phyloP scores from a whole-genome alignment of 78 protist genomes.

The Dictyostelium discoideum region dicty_2.7 NC_007088.5:7338501-7339000 shows the following conservation, averaged over 20 bases:
- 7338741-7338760: conserved; percentile 71
- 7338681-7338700: conserved; percentile 46
- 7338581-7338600: neutral
- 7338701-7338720: conserved; percentile 70
- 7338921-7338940: neutral
- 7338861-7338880: conserved; percentile 15
- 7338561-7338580: neutral
- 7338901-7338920: neutral
- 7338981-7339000: conserved; percentile 67
- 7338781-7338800: neutral
- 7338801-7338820: conserved; percentile 69
- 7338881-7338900: neutral
- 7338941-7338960: conserved; percentile 19
- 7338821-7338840: conserved; percentile 61
- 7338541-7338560: neutral
- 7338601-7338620: neutral
- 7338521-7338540: neutral
- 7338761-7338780: neutral
- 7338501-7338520: neutral
- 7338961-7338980: conserved; percentile 47
- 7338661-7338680: conserved; percentile 20
- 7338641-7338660: conserved; percentile 43
- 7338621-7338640: conserved; percentile 19
- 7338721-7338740: conserved; percentile 41
- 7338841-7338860: conserved; percentile 28